phyloP scores from a whole-genome alignment of 225 moss, liverwort and hornwort species.

The Rhytidiadelphus loreus region DNA sequence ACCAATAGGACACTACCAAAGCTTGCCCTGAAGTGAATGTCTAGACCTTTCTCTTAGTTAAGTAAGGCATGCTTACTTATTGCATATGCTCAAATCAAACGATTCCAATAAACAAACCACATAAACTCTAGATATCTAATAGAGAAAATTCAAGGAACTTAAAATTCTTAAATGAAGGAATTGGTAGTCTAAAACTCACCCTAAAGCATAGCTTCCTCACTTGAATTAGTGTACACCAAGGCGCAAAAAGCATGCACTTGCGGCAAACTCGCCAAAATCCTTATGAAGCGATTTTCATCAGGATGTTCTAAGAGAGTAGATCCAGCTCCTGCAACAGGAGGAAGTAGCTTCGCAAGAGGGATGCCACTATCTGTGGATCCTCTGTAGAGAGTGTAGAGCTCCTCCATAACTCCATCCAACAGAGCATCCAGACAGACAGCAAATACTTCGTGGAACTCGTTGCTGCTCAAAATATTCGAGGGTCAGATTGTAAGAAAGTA shows the following conservation, averaged over 20 bases:
- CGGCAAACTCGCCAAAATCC: constrained; percentile 69
- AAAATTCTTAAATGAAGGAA: background rate
- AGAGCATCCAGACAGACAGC: constrained; percentile 66
- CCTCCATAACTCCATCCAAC: constrained; percentile 78
- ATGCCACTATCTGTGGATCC: constrained; percentile 66
- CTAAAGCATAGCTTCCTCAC: constrained; percentile 24
- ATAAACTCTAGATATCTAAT: background rate
- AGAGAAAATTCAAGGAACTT: background rate
- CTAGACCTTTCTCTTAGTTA: background rate
- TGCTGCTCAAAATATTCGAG: constrained; percentile 31
- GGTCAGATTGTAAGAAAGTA: background rate
- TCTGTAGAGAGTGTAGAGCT: constrained; percentile 66
- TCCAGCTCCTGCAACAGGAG: constrained; percentile 83
- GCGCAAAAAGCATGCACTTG: constrained; percentile 88
- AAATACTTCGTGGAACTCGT: constrained; percentile 75
- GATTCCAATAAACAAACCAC: background rate
- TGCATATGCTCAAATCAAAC: background rate
- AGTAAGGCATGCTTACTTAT: background rate
- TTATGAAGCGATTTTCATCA: constrained; percentile 75
- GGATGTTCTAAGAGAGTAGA: constrained; percentile 72
- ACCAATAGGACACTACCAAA: background rate
- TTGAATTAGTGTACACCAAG: constrained; percentile 72
- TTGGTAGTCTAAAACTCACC: constrained; percentile 1
- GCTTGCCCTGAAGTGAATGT: background rate
- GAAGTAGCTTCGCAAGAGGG: constrained; percentile 86